A percentile compares a stretch with the other conserved stretches of the same genome.
phyloP scores from a whole-genome alignment of 192 early-diverging fungal species.

The Linnemannia elongata region DNA sequence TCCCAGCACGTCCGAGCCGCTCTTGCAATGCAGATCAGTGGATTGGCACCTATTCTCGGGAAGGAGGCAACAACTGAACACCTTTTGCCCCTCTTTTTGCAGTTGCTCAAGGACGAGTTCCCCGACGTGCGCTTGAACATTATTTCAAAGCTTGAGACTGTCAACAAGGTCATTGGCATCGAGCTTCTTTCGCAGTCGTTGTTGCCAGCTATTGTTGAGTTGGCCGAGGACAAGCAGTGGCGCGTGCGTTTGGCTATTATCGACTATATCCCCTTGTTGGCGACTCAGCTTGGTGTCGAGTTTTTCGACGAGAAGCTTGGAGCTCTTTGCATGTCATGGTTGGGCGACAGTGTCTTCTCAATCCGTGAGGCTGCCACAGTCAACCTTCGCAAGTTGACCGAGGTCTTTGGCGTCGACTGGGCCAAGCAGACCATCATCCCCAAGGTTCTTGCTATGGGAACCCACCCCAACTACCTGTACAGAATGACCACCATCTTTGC shows the following conservation, averaged over 20 bases:
- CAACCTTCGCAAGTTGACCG: slow-evolving; percentile 95
- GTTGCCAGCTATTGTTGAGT: slow-evolving; percentile 97
- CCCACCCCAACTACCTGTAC: slow-evolving; percentile 95
- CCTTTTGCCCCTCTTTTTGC: slow-evolving; percentile 95
- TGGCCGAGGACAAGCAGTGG: slow-evolving; percentile 99
- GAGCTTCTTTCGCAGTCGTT: slow-evolving; percentile 97
- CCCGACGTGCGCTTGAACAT: slow-evolving; percentile 98
- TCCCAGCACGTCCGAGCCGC: slow-evolving; percentile 97
- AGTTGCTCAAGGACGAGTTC: slow-evolving; percentile 96
- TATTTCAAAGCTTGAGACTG: slow-evolving; percentile 97
- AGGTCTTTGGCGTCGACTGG: slow-evolving; percentile 99
- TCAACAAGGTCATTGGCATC: slow-evolving; percentile 97
- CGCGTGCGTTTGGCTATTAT: slow-evolving; percentile 98
- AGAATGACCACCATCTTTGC: slow-evolving; percentile 99
- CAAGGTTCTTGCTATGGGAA: slow-evolving; percentile 91
- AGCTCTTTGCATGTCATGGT: slow-evolving; percentile 97
- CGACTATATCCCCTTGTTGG: slow-evolving; percentile 98
- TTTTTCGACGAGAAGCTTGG: slow-evolving; percentile 99
- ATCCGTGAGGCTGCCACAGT: slow-evolving; percentile 97
- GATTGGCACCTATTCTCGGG: slow-evolving; percentile 94
- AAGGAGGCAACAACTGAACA: slow-evolving; percentile 96
- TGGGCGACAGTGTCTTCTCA: slow-evolving; percentile 96
- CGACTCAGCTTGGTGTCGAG: slow-evolving; percentile 93
- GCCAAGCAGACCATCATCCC: slow-evolving; percentile 95
- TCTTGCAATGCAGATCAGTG: slow-evolving; percentile 96